Evolutionary conservation across 306 rosid genomes (phyloP), one percentile per base, ranked within the genome.

Genomic region (Prunus fruticosa): DNA sequence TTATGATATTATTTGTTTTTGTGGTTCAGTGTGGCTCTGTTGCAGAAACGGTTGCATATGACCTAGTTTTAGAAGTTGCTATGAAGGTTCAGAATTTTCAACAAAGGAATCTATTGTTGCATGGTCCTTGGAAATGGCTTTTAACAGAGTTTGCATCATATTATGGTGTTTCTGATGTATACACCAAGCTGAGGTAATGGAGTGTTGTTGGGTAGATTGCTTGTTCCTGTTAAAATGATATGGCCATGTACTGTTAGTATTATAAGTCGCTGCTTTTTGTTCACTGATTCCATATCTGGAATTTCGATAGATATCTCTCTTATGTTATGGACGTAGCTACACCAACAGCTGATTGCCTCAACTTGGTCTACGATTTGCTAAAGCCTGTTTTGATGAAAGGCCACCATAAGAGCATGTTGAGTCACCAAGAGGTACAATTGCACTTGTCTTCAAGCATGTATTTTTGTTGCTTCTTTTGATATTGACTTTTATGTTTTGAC

Each of bases 241-340:
- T 63, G 78, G 25, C 74, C 28, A 8, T 64, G 13, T 30, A 52
- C n/a, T 38, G 32, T 15, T n/a, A n/a, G n/a, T 54, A 52, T 25
- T 30, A 19, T 27, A 62, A 8, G 27, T 28, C 10, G 30, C 45
- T n/a, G 2, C 11, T 46, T 51, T 45, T 50, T 22, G n/a, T 57
- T 72, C 47, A 0, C 51, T 25, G 58, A 49, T 16, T 73, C 52
- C 43, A 61, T 49, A 50, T 15, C 28, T 22, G 69, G 73, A 61
- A 19, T 64, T 51, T 63, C 53, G 45, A 85, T 76, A 96, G 99
- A 71, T 92, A 91, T 76, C 88, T 96, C 67, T 92, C 98, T 15
- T 96, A 96, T 81, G 86, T 96, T 67, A 96, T 96, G 99, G 99
- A 96, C 78, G 98, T 96, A 50, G 93, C 99, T 60, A 92, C 99